Conservation (phyloP, 1,284 basidiomycete species). For the Ceratobasidium sp. region DNA sequence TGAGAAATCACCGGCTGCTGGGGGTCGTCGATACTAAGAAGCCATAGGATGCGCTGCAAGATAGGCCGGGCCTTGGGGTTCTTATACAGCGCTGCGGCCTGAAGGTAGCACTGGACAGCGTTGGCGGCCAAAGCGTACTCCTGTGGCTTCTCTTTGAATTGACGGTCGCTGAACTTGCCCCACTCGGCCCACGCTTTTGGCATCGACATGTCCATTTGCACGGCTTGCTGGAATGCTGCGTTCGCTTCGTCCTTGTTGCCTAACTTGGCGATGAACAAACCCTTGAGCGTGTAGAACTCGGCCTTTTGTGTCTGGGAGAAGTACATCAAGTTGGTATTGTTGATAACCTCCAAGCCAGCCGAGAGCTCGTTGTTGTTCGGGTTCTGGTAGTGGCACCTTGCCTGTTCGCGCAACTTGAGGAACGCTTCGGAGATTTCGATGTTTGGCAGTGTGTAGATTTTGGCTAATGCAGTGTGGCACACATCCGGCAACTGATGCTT, state of each 20-base stretch:
- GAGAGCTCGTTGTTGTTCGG: conserved; percentile 92
- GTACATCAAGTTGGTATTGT: conserved; percentile 99
- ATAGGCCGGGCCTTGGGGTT: conserved; percentile 93
- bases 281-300: conserved; percentile 99
- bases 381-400: conserved; percentile 98
- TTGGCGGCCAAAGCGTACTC: conserved; percentile 85
- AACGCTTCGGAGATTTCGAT: conserved; percentile 99
- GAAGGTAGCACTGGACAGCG: conserved; percentile 97
- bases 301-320: conserved; percentile 96
- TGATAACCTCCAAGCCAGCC: conserved; percentile 97
- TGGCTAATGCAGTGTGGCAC: conserved; percentile 93
- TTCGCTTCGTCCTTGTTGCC: conserved; percentile 92
- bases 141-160: conserved; percentile 85
- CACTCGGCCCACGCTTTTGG: conserved; percentile 99
- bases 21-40: conserved; percentile 93
- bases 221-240: conserved; percentile 91
- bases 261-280: conserved; percentile 96
- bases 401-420: conserved; percentile 98
- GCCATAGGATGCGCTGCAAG: conserved; percentile 92
- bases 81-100: conserved; percentile 97
- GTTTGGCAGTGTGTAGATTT: conserved; percentile 98
- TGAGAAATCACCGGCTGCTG: conserved; percentile 75
- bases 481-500: conserved; percentile 98
- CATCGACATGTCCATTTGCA: conserved; percentile 94
- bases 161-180: conserved; percentile 93